phyloP scores from a whole-genome alignment of 139 green algal genomes.

The Chlorella sorokiniana region DNA sequence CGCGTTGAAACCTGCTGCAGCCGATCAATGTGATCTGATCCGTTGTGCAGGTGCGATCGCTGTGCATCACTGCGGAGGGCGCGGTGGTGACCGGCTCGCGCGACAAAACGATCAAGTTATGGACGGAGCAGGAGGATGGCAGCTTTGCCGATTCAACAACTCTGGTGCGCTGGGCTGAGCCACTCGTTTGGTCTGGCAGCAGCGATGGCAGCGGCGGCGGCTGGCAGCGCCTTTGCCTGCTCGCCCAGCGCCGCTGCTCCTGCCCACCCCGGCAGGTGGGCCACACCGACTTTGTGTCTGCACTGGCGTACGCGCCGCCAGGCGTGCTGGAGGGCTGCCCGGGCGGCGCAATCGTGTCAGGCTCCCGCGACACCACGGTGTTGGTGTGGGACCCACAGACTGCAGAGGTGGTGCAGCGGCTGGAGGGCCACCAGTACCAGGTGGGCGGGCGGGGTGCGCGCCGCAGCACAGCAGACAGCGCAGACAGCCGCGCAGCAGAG shows the following conservation, averaged over 20 bases:
- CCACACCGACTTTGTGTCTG: conserved; percentile 81
- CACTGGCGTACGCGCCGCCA: conserved; percentile 64
- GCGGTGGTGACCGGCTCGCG: conserved; percentile 79
- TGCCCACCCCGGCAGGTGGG: conserved; percentile 58
- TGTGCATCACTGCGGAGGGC: conserved; percentile 37
- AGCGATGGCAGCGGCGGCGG: conserved; percentile 6
- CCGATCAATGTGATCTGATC: background rate
- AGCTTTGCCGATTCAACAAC: conserved; percentile 11
- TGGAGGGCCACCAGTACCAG: conserved; percentile 86
- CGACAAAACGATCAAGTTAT: conserved; percentile 74
- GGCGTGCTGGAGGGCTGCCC: conserved; percentile 34
- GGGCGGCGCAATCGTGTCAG: conserved; percentile 71
- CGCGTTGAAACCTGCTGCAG: background rate
- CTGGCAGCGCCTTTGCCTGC: background rate
- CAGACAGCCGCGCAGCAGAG: no score
- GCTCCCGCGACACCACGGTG: conserved; percentile 81
- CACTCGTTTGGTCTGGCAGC: background rate
- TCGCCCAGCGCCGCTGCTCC: background rate
- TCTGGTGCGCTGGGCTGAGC: conserved; percentile 17
- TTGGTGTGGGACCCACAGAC: conserved; percentile 81
- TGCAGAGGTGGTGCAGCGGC: conserved; percentile 30
- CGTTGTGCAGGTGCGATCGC: conserved; percentile 36
- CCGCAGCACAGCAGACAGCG: no score
- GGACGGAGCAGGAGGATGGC: conserved; percentile 29
- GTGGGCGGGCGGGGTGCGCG: conserved; percentile 1